Conservation (phyloP, 208 protist species). For the Crithidia thermophila region DNA sequence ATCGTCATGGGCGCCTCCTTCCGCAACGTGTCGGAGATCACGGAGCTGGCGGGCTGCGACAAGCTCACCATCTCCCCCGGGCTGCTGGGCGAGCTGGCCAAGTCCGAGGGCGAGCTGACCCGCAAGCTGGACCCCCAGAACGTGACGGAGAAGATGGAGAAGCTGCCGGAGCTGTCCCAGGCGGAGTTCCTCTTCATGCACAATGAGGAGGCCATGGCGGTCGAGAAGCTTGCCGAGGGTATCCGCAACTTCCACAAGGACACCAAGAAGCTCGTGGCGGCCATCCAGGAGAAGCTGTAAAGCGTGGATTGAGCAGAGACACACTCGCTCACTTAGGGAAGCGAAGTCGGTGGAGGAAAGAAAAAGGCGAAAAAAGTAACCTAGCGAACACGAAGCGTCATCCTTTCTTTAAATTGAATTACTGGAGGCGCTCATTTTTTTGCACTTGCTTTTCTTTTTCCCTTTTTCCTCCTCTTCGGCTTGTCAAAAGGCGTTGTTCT, state of each 20-base stretch:
- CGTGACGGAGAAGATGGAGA: slow-evolving; percentile 41
- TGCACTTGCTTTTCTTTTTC: slow-evolving; percentile 16
- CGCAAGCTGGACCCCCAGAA: slow-evolving; percentile 71
- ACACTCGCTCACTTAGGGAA: too few species aligned
- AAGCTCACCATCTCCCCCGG: slow-evolving; percentile 97
- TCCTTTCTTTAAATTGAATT: neutral
- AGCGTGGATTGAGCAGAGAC: too few species aligned
- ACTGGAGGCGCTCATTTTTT: neutral
- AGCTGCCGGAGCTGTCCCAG: slow-evolving; percentile 69
- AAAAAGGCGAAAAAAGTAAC: neutral
- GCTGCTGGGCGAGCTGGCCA: slow-evolving; percentile 94
- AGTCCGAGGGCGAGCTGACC: slow-evolving; percentile 35
- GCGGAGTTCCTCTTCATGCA: slow-evolving; percentile 81
- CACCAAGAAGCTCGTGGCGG: slow-evolving; percentile 84
- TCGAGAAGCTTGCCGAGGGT: slow-evolving; percentile 97
- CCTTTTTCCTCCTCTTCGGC: slow-evolving; percentile 3
- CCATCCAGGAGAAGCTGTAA: slow-evolving; percentile 72
- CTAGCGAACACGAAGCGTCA: neutral
- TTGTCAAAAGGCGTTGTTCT: neutral
- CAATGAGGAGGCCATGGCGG: slow-evolving; percentile 96
- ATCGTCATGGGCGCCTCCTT: slow-evolving; percentile 99
- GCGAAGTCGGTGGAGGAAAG: too few species aligned
- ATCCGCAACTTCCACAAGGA: slow-evolving; percentile 97
- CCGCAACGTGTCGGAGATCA: slow-evolving; percentile 93
- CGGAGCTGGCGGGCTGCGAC: slow-evolving; percentile 96